Conservation (phyloP, 2,329 filamentous ascomycete species). For the Aspergillus arachidicola region DNA sequence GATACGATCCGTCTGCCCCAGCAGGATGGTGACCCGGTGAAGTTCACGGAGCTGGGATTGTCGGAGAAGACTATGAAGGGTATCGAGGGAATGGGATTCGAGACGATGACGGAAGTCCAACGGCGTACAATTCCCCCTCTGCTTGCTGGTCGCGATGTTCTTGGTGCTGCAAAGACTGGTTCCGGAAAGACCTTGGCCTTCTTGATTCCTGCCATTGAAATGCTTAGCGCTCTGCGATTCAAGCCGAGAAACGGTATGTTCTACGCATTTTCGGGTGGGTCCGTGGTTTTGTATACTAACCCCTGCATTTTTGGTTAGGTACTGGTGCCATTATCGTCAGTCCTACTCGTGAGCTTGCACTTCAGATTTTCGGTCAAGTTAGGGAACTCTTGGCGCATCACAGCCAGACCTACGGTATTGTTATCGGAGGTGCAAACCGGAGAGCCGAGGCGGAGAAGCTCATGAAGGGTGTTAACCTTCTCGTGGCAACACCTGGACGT, state of each 20-base stretch:
- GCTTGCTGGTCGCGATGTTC: slow-evolving; percentile 84
- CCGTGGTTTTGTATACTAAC: slow-evolving; percentile 11
- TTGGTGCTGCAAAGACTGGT: slow-evolving; percentile 94
- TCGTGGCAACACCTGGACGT: slow-evolving; percentile 91
- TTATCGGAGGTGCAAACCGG: slow-evolving; percentile 91
- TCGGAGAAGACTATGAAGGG: slow-evolving; percentile 88
- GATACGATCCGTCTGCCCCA: slow-evolving; percentile 56
- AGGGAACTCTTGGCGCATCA: slow-evolving; percentile 90
- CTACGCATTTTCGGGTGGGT: not conserved
- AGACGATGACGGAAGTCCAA: slow-evolving; percentile 95
- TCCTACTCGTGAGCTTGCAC: slow-evolving; percentile 87
- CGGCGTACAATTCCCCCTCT: slow-evolving; percentile 82
- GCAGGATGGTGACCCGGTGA: slow-evolving; percentile 64
- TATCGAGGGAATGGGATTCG: slow-evolving; percentile 88
- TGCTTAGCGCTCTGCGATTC: slow-evolving; percentile 85
- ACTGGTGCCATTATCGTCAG: slow-evolving; percentile 91
- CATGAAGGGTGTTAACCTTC: slow-evolving; percentile 86
- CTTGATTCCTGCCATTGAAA: slow-evolving; percentile 90
- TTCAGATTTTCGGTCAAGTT: slow-evolving; percentile 95
- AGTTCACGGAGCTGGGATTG: slow-evolving; percentile 80
- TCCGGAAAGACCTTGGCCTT: slow-evolving; percentile 96
- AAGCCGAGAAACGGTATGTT: slow-evolving; percentile 79
- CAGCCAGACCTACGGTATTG: slow-evolving; percentile 92
- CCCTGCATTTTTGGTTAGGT: slow-evolving; percentile 39
- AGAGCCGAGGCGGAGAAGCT: slow-evolving; percentile 93